phyloP scores from a whole-genome alignment of 2,329 filamentous ascomycete genomes.

The Venturia pyrina region DNA sequence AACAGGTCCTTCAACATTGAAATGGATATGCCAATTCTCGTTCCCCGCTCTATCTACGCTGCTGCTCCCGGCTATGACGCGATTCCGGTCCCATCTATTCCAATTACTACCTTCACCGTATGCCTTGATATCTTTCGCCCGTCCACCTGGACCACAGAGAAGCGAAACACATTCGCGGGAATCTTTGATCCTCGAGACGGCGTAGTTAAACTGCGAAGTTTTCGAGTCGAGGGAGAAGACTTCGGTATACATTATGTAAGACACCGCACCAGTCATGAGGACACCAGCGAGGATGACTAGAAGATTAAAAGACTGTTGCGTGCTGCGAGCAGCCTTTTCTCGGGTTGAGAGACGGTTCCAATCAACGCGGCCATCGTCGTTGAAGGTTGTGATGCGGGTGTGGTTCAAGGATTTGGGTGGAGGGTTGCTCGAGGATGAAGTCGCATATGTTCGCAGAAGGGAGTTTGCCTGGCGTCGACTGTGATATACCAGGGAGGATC shows the following conservation, averaged over 20 bases:
- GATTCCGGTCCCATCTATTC: constrained; percentile 67
- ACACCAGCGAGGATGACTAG: constrained; percentile 65
- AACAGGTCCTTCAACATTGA: constrained; percentile 63
- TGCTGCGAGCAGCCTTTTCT: constrained; percentile 77
- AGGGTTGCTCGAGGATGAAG: constrained; percentile 16
- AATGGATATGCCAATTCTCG: constrained; percentile 76
- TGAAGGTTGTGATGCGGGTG: constrained; percentile 64
- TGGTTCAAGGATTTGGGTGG: constrained; percentile 43
- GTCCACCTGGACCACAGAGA: constrained; percentile 50
- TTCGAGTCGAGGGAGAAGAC: constrained; percentile 78
- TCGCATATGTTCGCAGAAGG: constrained; percentile 14
- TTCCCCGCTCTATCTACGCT: constrained; percentile 52
- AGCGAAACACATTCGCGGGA: constrained; percentile 62
- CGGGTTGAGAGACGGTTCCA: constrained; percentile 66
- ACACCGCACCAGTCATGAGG: constrained; percentile 66
- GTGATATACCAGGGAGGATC: background rate
- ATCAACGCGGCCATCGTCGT: constrained; percentile 71
- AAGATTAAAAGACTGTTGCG: constrained; percentile 86
- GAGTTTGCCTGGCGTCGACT: background rate
- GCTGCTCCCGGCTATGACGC: constrained; percentile 40
- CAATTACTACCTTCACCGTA: constrained; percentile 65
- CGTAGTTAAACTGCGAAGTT: constrained; percentile 78
- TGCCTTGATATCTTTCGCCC: constrained; percentile 63
- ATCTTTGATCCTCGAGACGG: constrained; percentile 66
- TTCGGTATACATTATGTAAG: constrained; percentile 68